Conservation (phyloP, 805 yeast species). For the Ogataea salicorniae region DNA sequence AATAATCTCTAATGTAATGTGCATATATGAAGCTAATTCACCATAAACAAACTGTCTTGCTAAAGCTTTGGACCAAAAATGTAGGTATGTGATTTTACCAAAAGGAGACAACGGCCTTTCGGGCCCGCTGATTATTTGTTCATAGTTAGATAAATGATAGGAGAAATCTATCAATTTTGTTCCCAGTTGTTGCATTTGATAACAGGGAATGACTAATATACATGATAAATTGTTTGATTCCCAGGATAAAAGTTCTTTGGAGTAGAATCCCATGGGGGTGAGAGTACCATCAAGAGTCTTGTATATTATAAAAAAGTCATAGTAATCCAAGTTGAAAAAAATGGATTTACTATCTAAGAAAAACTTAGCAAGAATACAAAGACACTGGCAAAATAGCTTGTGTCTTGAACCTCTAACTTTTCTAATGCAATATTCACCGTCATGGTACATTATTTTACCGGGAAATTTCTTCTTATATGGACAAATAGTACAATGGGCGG, state of each 20-base stretch:
- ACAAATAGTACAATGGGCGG: slow-evolving; percentile 47
- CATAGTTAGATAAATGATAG: slow-evolving; percentile 65
- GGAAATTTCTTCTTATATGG: slow-evolving; percentile 36
- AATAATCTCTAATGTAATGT: slow-evolving; percentile 43
- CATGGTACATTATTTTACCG: slow-evolving; percentile 68
- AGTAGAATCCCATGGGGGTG: slow-evolving; percentile 84
- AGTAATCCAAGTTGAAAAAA: slow-evolving; percentile 70
- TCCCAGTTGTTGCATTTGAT: slow-evolving; percentile 74
- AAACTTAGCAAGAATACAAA: slow-evolving; percentile 80
- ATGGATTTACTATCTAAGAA: slow-evolving; percentile 88
- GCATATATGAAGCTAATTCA: slow-evolving; percentile 21
- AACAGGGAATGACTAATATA: slow-evolving; percentile 87
- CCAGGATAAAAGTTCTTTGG: slow-evolving; percentile 77
- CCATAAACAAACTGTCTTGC: slow-evolving; percentile 42
- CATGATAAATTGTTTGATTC: slow-evolving; percentile 87
- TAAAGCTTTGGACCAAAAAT: slow-evolving; percentile 66
- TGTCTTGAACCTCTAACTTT: slow-evolving; percentile 64
- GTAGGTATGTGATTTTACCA: slow-evolving; percentile 67
- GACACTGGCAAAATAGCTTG: slow-evolving; percentile 69
- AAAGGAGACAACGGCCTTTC: slow-evolving; percentile 84
- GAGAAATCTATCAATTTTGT: slow-evolving; percentile 78
- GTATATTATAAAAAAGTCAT: slow-evolving; percentile 73
- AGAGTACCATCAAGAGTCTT: slow-evolving; percentile 37
- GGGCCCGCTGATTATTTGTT: slow-evolving; percentile 74
- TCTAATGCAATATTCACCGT: slow-evolving; percentile 50